These are phyloP conservation scores for Tylopilus plumbeoviolaceoides DNA, from an alignment of 768 basidiomycete species.

Conservation along the genomic window DNA sequence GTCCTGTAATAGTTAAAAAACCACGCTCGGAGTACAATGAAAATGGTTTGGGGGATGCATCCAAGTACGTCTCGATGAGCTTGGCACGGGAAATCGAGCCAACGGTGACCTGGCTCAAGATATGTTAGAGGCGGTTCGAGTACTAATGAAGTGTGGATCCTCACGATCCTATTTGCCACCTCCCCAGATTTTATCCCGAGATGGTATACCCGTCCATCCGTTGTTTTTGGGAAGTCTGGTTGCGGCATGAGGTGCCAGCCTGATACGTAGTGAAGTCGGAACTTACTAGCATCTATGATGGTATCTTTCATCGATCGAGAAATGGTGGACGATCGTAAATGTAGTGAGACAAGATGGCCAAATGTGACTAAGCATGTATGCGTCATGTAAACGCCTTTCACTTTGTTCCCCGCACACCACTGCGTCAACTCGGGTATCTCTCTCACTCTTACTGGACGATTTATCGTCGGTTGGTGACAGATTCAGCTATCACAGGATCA, in stretches of 20 bases:
- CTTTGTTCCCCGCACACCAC: not conserved
- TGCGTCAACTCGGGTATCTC: not conserved
- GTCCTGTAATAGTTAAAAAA: constrained; percentile 69
- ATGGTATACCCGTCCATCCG: constrained; percentile 74
- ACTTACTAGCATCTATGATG: constrained; percentile 65
- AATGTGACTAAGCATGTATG: constrained; percentile 6
- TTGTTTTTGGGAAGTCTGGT: constrained; percentile 73
- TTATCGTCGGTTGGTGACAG: not conserved
- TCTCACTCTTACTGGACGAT: no score
- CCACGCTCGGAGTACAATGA: constrained; percentile 68
- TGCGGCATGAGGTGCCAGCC: not conserved
- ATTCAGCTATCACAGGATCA: not conserved
- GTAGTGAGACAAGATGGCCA: no score
- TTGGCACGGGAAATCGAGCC: constrained; percentile 68
- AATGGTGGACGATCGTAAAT: not conserved
- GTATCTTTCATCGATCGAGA: constrained; percentile 52
- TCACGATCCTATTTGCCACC: constrained; percentile 76
- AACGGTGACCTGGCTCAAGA: constrained; percentile 56
- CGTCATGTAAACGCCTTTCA: not conserved
- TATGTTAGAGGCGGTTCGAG: not conserved
- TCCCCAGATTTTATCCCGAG: constrained; percentile 72
- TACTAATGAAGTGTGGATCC: constrained; percentile 8
- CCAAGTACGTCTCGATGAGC: constrained; percentile 55
- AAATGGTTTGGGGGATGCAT: constrained; percentile 57
- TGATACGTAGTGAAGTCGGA: not conserved